Conservation (phyloP, 2,329 filamentous ascomycete genomes). For the Orbilia javanica region DNA sequence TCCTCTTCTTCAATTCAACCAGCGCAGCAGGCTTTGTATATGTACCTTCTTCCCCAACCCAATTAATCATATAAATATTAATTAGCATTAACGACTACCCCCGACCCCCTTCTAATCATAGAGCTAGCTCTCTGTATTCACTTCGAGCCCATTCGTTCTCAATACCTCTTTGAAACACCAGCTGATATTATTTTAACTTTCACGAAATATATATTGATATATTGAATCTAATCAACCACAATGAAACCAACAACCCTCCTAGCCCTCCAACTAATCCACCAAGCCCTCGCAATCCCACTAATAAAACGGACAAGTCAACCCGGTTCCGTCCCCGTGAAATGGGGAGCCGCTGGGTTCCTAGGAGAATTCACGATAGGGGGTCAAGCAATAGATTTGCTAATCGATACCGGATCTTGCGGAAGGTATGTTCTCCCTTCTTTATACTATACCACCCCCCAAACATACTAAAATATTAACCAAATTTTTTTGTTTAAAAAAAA, state of each 20-base stretch:
- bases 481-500: background rate
- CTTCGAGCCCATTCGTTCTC: background rate
- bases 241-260: slow-evolving; percentile 25
- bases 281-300: slow-evolving; percentile 2
- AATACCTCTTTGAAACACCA: background rate
- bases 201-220: background rate
- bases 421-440: slow-evolving; percentile 8
- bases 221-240: too few species aligned
- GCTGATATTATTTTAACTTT: background rate
- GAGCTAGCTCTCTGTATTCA: background rate
- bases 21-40: background rate
- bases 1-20: too few species aligned
- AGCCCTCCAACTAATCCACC: background rate
- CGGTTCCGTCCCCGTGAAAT: slow-evolving; percentile 8
- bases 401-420: slow-evolving; percentile 36
- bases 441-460: background rate
- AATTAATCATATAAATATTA: background rate
- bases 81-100: background rate
- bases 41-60: background rate
- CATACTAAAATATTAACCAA: background rate
- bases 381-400: slow-evolving; percentile 21
- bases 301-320: slow-evolving; percentile 12
- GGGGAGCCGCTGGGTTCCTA: slow-evolving; percentile 22
- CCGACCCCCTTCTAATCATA: background rate
- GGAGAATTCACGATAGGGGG: slow-evolving; percentile 33